These are phyloP conservation scores for Rhodotorula glutinis DNA, from an alignment of 1,284 basidiomycete genomes.

Conservation along the genomic window DNA sequence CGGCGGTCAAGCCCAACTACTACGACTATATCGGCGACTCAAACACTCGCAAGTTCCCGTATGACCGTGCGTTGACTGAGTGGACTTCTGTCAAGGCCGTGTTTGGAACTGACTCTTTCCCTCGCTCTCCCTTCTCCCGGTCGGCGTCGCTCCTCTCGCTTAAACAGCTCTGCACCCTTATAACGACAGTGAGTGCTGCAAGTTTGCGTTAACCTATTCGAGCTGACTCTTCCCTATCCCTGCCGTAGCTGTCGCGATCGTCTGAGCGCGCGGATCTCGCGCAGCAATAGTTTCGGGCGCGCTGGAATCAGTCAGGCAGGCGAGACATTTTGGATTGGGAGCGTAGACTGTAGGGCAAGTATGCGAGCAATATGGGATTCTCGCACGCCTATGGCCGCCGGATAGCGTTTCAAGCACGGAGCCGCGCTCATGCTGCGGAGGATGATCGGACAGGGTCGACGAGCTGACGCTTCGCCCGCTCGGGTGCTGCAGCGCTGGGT, in stretches of 20 bases:
- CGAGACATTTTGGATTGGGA: too few relatives aligned
- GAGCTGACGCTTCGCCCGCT: too few relatives aligned
- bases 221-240: not conserved
- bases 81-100: too few relatives aligned
- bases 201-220: not conserved
- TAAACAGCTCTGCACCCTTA: not conserved
- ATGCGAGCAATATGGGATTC: too few relatives aligned
- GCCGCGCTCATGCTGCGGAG: too few relatives aligned
- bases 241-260: not conserved
- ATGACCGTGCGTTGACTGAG: conserved; percentile 35
- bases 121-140: not conserved
- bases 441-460: too few relatives aligned
- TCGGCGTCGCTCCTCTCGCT: not conserved
- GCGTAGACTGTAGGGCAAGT: too few relatives aligned
- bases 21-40: conserved; percentile 33
- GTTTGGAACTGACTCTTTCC: not conserved
- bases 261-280: not conserved
- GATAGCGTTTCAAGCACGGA: too few relatives aligned
- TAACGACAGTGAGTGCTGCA: conserved; percentile 1
- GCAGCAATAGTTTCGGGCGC: too few relatives aligned
- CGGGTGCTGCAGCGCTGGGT: too few relatives aligned
- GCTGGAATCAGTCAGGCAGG: too few relatives aligned
- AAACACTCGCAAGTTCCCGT: conserved; percentile 46
- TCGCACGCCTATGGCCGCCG: too few relatives aligned
- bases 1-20: conserved; percentile 13